Base-by-base conservation (phyloP, 805 yeast species). In the Debaryomyces tyrocola region DNA sequence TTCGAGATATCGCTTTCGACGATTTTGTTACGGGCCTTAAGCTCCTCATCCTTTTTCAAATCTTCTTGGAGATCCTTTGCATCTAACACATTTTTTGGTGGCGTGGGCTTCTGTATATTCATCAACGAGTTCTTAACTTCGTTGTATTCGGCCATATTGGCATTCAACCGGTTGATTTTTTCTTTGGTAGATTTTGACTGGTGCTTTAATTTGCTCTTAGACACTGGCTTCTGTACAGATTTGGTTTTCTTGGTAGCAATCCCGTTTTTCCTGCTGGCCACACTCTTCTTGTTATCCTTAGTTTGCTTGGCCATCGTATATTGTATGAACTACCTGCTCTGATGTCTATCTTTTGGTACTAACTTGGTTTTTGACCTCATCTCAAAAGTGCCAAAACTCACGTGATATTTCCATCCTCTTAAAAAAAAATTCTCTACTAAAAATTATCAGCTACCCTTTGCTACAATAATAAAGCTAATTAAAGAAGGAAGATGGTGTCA, bases 401-500 rank as follows among this genome's bases (percentile, higher is more conserved):
- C 34, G 34, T 31, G 34, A 12, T 6, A 6, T n/a, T 12, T 6
- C 4, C 11, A 31, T 31, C 7, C 14, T 24, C 27, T 31, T 31
- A 31, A 31, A 31, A 31, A 31, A 28, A 31, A 31, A 31, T 31
- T 31, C 34, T 31, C 34, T 31, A 31, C 5, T n/a, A n/a, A 14
- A 31, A 31, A 9, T n/a, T 31, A n/a, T 12, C 14, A n/a, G 34
- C 7, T 31, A n/a, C 14, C 17, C 17, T n/a, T 14, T 31, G n/a
- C n/a, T 28, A 12, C 7, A 6, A 12, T 11, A 9, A 4, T 12
- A 7, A 9, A n/a, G 11, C 34, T 3, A 31, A 11, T 6, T 31
- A 31, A 20, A 12, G n/a, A 20, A 21, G 9, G 12, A 59, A 52
- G 37, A 92, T 92, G 99, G 90, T 86, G 20, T 89, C 97, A 1